Conservation (phyloP, 176 grass and related monocot species). For the Lolium perenne region DNA sequence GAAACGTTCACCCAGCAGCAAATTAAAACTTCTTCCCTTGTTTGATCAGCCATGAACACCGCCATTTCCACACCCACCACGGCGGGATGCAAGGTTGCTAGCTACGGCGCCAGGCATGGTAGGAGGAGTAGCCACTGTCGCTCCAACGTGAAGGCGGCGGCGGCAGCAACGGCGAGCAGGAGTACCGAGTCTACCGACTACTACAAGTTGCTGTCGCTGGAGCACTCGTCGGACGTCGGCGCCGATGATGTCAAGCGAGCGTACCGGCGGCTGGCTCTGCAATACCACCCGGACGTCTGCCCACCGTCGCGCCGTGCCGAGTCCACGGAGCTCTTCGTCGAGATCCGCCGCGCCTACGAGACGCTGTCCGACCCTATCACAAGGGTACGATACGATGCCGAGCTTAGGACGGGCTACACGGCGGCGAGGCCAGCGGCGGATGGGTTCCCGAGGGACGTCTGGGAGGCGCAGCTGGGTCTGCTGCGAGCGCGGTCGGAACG, state of each 20-base stretch:
- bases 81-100: not conserved
- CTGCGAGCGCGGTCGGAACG: conserved; percentile 43
- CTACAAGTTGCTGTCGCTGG: conserved; percentile 64
- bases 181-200: conserved; percentile 27
- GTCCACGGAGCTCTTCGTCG: conserved; percentile 67
- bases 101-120: not conserved
- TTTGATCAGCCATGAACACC: conserved; percentile 24
- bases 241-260: conserved; percentile 67
- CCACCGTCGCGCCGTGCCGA: conserved; percentile 49
- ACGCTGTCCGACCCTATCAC: conserved; percentile 66
- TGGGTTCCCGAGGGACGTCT: conserved; percentile 48
- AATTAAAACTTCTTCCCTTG: not conserved
- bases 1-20: not conserved
- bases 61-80: not conserved
- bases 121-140: not conserved
- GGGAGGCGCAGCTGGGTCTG: conserved; percentile 53
- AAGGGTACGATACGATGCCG: conserved; percentile 54
- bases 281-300: conserved; percentile 75
- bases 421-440: not conserved
- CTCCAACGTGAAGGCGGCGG: conserved; percentile 19
- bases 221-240: conserved; percentile 50
- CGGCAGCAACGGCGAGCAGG: not conserved
- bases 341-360: conserved; percentile 77
- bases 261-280: conserved; percentile 72
- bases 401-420: conserved; percentile 17